Base-by-base conservation (phyloP, 768 basidiomycete genomes). In the Sistotremastrum niveocremeum region DNA sequence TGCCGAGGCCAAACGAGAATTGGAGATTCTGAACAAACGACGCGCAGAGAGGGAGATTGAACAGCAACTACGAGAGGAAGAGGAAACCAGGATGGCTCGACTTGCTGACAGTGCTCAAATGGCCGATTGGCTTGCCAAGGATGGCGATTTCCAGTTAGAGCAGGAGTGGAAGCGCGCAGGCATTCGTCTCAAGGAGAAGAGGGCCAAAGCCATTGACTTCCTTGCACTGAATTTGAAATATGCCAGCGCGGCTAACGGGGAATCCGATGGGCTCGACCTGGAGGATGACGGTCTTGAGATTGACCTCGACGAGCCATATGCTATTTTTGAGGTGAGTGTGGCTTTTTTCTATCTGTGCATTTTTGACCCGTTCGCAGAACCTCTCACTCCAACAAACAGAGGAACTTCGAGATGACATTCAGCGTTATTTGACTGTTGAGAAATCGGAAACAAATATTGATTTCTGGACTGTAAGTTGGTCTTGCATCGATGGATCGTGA, bases 131-230 rank as follows among this genome's bases (percentile, higher is more conserved):
- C 71, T 97, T 50, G 79, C 87, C 35, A 93, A 93, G 64, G 95
- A 99, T 56, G 94, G 89, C 41, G 88, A 90, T 52, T 99, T 98
- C 62, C 90, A 97, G 61, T 73, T 99, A 42, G 88, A 95, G 50
- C 95, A 99, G 63, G 89, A 95, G 55, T 74, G 86, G 48, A 70
- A 73, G 52, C 74, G 95, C 52, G 95, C 95, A 28, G 80, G 86
- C 44, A 98, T 99, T 57, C 77, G 95, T 44, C 82, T 98, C 57
- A 82, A 86, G 59, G 95, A 98, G 65, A 91, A 93, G 63, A 70
- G 95, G 45, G 95, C 95, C 2, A 98, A 98, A 59, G 95, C 95
- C n/a, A 81, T 99, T 54, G 95, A 99, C 60, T 98, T 94, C 64
- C 65, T 99, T 51, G 89, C 93, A 40, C 76, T 99, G 56, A 99